phyloP scores from a whole-genome alignment of 805 yeast species.

The Candida namnaoensis region DNA sequence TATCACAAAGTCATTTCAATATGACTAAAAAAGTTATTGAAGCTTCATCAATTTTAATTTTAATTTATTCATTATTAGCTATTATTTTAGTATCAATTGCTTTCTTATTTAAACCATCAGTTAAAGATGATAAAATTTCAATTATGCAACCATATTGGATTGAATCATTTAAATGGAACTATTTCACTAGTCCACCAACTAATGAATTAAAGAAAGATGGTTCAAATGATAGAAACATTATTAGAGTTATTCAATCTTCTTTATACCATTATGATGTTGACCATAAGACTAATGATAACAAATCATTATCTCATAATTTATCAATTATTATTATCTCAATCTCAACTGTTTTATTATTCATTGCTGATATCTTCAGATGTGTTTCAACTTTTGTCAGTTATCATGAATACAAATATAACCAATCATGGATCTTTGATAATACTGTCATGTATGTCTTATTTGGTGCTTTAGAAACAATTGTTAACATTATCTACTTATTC shows the following conservation, averaged over 20 bases:
- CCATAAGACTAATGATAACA: constrained; percentile 12
- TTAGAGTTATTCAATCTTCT: constrained; percentile 55
- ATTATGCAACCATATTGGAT: constrained; percentile 75
- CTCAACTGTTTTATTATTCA: constrained; percentile 40
- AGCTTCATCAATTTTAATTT: constrained; percentile 39
- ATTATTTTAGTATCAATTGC: constrained; percentile 41
- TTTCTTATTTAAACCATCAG: constrained; percentile 46
- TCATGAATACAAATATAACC: constrained; percentile 19
- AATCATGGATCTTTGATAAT: constrained; percentile 41
- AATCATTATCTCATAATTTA: constrained; percentile 34
- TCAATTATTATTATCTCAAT: constrained; percentile 36
- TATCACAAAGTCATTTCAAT: constrained; percentile 33
- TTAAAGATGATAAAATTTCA: constrained; percentile 39
- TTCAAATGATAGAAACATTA: constrained; percentile 28
- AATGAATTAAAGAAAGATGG: constrained; percentile 15
- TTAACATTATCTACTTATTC: constrained; percentile 45
- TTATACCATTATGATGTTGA: constrained; percentile 25
- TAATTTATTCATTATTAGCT: constrained; percentile 48
- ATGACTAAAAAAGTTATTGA: constrained; percentile 48
- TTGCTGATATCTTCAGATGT: constrained; percentile 43
- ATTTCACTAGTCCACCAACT: constrained; percentile 35
- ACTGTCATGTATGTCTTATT: constrained; percentile 59
- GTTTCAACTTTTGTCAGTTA: constrained; percentile 30
- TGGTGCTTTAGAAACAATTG: constrained; percentile 58
- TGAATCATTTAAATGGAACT: constrained; percentile 49